A percentile compares a stretch with the other conserved stretches of the same genome.
phyloP scores from a whole-genome alignment of 441 rosid species.

The Aleurites moluccanus region DNA sequence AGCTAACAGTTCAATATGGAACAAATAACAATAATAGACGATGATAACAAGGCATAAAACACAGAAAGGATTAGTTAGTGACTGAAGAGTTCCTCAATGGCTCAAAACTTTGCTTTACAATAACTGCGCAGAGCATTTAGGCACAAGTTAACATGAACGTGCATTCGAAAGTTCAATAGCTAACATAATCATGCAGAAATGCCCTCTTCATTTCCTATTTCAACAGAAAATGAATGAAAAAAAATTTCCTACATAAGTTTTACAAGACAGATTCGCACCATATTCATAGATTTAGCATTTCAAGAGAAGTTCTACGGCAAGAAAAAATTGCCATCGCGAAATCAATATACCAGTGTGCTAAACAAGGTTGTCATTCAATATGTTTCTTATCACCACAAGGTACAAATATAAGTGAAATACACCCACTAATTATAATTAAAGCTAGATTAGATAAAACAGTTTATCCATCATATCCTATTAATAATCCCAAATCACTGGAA shows the following conservation, averaged over 20 bases:
- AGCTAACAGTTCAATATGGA: not conserved
- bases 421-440: not conserved
- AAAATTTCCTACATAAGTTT: conserved; percentile 3
- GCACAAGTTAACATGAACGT: not conserved
- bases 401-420: not conserved
- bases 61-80: not conserved
- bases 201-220: conserved; percentile 10
- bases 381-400: conserved; percentile 9
- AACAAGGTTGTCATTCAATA: conserved; percentile 4
- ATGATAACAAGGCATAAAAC: not conserved
- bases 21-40: not conserved
- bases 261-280: not conserved
- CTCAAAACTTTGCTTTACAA: not conserved
- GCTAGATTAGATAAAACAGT: not conserved
- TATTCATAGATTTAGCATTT: conserved; percentile 8
- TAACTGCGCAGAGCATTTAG: not conserved
- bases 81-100: not conserved
- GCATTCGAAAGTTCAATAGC: conserved; percentile 3
- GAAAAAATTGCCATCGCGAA: not conserved
- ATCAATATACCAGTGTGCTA: not conserved
- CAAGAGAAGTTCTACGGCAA: not conserved
- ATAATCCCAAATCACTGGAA: not conserved
- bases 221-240: not conserved
- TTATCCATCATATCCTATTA: not conserved
- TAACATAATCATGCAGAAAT: not conserved